These are phyloP conservation scores for Helicocarpus griseus DNA, from an alignment of 2,329 filamentous ascomycete species.

Conservation along the genomic window DNA sequence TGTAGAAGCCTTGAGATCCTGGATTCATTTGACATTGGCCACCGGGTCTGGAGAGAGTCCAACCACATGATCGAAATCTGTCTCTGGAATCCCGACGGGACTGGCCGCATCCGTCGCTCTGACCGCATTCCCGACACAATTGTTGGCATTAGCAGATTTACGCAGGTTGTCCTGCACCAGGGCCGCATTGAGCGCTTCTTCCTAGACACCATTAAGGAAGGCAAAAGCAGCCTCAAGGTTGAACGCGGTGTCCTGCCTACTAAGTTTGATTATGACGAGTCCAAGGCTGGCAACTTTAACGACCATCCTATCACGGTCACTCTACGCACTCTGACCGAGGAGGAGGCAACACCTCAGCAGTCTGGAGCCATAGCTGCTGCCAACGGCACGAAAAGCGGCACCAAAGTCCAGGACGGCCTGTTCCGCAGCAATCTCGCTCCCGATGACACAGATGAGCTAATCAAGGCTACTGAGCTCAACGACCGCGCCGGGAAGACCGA, in stretches of 20 bases:
- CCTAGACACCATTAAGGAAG: constrained; percentile 6
- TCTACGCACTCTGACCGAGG: constrained; percentile 48
- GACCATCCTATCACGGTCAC: constrained; percentile 54
- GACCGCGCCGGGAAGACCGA: constrained; percentile 23
- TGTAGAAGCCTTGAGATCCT: constrained; percentile 34
- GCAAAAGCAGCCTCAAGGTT: constrained; percentile 46
- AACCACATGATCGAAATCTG: constrained; percentile 69
- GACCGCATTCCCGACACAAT: constrained; percentile 1
- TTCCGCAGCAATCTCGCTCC: constrained; percentile 50
- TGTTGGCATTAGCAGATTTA: constrained; percentile 10
- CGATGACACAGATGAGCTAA: constrained; percentile 49
- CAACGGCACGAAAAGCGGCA: no score
- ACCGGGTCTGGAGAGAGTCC: constrained; percentile 45
- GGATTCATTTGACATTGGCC: constrained; percentile 29
- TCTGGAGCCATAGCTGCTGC: constrained; percentile 17
- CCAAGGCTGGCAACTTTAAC: constrained; percentile 34
- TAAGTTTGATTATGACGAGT: constrained; percentile 59
- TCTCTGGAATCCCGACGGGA: constrained; percentile 49
- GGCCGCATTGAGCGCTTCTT: constrained; percentile 39
- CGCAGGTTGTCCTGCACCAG: constrained; percentile 10
- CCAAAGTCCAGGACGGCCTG: constrained; percentile 41
- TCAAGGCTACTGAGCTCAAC: constrained; percentile 11
- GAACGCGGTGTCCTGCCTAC: constrained; percentile 66
- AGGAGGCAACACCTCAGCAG: constrained; percentile 47
- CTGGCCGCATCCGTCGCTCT: constrained; percentile 37